Evolutionary conservation across 108 stramenopile genomes (phyloP).

Genomic region (Epithemia pelagica): DNA sequence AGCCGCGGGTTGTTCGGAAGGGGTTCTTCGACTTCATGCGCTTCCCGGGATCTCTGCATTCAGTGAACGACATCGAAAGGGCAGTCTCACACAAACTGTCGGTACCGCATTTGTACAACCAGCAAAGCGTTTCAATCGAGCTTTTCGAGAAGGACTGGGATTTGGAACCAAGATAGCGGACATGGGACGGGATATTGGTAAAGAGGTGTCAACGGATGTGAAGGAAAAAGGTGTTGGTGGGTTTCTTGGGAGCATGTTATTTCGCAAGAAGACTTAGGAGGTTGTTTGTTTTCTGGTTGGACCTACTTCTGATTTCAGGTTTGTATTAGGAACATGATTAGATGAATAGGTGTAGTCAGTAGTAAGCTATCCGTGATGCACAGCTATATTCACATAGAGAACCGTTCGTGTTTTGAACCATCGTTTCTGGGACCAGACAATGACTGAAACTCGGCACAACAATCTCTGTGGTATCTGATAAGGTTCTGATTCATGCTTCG

Average conservation of each 20-base stretch:
- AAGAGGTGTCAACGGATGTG: constrained; percentile 55
- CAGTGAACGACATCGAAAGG: constrained; percentile 50
- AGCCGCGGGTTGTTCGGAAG: constrained; percentile 79
- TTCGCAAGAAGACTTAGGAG: constrained; percentile 27
- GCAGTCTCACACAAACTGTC: constrained; percentile 36
- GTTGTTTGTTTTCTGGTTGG: no score
- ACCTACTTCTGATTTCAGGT: no score
- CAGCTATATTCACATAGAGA: no score
- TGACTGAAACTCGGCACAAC: no score
- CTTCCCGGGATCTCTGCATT: constrained; percentile 78
- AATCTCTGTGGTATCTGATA: no score
- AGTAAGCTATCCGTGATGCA: no score
- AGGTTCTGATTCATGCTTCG: no score
- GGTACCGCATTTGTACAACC: constrained; percentile 66
- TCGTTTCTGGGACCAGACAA: no score
- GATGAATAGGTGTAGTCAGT: no score
- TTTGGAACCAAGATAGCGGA: constrained; percentile 64
- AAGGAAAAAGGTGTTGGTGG: constrained; percentile 45
- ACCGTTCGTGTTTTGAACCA: no score
- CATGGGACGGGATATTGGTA: constrained; percentile 47
- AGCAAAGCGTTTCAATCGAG: constrained; percentile 66
- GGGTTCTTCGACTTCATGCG: constrained; percentile 76
- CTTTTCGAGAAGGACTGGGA: constrained; percentile 61
- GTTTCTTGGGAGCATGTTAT: constrained; percentile 36
- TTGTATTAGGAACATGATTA: no score